These are phyloP conservation scores for Xerophyta viscosa DNA, from an alignment of 106 monocot species.

Conservation along the genomic window DNA sequence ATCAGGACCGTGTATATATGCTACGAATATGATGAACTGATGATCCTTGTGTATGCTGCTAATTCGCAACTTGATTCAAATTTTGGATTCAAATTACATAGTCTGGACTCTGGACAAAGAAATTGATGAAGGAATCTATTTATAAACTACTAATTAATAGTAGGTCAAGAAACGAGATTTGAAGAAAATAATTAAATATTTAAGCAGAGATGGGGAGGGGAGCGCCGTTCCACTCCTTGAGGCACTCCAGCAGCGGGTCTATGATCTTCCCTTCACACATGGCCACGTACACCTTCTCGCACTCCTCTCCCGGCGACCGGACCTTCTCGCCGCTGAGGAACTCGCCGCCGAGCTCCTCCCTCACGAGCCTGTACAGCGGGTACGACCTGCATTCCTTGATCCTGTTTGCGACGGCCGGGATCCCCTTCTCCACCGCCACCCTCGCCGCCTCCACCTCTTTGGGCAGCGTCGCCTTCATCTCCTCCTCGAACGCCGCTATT, in stretches of 20 bases:
- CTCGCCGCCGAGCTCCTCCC: conserved; percentile 22
- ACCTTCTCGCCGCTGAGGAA: conserved; percentile 28
- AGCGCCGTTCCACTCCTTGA: conserved; percentile 23
- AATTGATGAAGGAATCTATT: too few relatives aligned
- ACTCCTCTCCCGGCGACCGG: conserved; percentile 21
- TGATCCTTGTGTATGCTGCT: too few relatives aligned
- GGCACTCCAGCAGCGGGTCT: conserved; percentile 25
- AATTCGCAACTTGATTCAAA: too few relatives aligned
- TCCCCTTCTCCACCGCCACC: conserved; percentile 19
- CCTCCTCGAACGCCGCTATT: conserved; percentile 23
- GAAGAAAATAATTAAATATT: neutral
- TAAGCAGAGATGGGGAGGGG: conserved; percentile 17
- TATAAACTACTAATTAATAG: too few relatives aligned
- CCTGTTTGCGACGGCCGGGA: conserved; percentile 23
- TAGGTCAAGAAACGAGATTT: too few relatives aligned
- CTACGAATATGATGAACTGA: too few relatives aligned
- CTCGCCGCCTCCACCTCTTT: conserved; percentile 24
- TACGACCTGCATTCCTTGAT: conserved; percentile 37
- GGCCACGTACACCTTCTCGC: conserved; percentile 23
- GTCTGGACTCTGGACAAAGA: too few relatives aligned
- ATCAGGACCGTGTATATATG: too few relatives aligned
- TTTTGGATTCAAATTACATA: too few relatives aligned
- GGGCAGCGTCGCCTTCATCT: conserved; percentile 13
- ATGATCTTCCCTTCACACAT: conserved; percentile 18
- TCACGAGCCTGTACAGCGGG: conserved; percentile 33